Evolutionary conservation across 73 alveolate species (phyloP).

Genomic region (Paramecium tetraurelia): DNA sequence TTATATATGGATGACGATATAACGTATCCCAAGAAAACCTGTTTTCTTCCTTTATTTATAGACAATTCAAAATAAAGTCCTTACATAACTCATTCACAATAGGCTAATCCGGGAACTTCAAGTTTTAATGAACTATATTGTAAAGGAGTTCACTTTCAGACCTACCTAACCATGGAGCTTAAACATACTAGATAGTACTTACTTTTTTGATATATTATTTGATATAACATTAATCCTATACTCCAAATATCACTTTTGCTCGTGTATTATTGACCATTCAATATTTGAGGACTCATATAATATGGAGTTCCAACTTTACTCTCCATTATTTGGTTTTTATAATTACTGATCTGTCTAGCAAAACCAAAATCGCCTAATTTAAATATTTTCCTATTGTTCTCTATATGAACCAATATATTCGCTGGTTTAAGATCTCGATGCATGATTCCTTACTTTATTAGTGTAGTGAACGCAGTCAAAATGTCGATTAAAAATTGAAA

Average conservation of each 20-base stretch:
- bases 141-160: slow-evolving; percentile 22
- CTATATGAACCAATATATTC: slow-evolving; percentile 44
- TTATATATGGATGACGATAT: slow-evolving; percentile 44
- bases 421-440: slow-evolving; percentile 66
- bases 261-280: slow-evolving; percentile 39
- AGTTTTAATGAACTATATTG: background rate
- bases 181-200: background rate
- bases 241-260: slow-evolving; percentile 63
- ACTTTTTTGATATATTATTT: slow-evolving; percentile 37
- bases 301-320: slow-evolving; percentile 64
- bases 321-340: slow-evolving; percentile 17
- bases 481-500: slow-evolving; percentile 50
- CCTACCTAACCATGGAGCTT: slow-evolving; percentile 42
- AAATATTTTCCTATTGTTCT: slow-evolving; percentile 13
- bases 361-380: slow-evolving; percentile 62
- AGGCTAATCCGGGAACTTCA: background rate
- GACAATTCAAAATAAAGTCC: slow-evolving; percentile 49
- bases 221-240: slow-evolving; percentile 47
- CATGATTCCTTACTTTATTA: slow-evolving; percentile 53
- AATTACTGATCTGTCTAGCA: slow-evolving; percentile 52
- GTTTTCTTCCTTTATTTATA: slow-evolving; percentile 47
- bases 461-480: slow-evolving; percentile 43
- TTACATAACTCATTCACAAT: background rate
- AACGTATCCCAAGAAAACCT: slow-evolving; percentile 56
- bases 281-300: slow-evolving; percentile 56